phyloP scores from a whole-genome alignment of 768 basidiomycete genomes.

The Calocera viscosa region DNA sequence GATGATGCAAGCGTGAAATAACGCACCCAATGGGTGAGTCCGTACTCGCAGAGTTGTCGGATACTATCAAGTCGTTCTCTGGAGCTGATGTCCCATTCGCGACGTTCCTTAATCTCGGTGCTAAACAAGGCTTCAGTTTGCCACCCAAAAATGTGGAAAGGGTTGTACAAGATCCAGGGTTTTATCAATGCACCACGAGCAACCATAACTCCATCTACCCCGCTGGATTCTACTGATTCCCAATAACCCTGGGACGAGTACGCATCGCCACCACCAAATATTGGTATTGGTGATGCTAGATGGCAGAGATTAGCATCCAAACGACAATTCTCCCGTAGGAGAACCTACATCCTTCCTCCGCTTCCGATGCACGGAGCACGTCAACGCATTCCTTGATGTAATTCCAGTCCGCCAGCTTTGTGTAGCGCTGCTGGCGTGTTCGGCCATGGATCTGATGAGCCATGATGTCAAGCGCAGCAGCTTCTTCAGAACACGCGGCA shows the following conservation, averaged over 20 bases:
- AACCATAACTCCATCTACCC: conserved; percentile 92
- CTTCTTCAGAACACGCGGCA: conserved; percentile 31
- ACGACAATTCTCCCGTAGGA: conserved; percentile 14
- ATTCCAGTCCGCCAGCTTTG: conserved; percentile 83
- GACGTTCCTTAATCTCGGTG: conserved; percentile 81
- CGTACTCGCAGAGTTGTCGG: conserved; percentile 67
- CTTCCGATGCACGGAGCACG: conserved; percentile 57
- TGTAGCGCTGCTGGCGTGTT: conserved; percentile 88
- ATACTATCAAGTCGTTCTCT: conserved; percentile 71
- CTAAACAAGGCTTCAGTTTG: conserved; percentile 23
- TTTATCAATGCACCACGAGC: conserved; percentile 92
- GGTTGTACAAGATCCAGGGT: conserved; percentile 26
- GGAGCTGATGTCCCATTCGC: conserved; percentile 90
- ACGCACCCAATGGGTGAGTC: conserved; percentile 47
- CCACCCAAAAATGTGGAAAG: not conserved
- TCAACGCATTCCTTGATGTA: conserved; percentile 84
- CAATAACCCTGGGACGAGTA: conserved; percentile 81
- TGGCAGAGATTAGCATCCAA: not conserved
- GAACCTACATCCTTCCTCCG: conserved; percentile 50
- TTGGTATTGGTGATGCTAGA: conserved; percentile 74
- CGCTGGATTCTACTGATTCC: conserved; percentile 57
- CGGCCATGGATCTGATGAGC: conserved; percentile 76
- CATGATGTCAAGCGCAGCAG: conserved; percentile 22
- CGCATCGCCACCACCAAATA: conserved; percentile 93
- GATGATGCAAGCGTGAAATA: conserved; percentile 1